These are phyloP conservation scores for Penicillium sp. DNA, from an alignment of 2,329 filamentous ascomycete species.

Conservation along the genomic window DNA sequence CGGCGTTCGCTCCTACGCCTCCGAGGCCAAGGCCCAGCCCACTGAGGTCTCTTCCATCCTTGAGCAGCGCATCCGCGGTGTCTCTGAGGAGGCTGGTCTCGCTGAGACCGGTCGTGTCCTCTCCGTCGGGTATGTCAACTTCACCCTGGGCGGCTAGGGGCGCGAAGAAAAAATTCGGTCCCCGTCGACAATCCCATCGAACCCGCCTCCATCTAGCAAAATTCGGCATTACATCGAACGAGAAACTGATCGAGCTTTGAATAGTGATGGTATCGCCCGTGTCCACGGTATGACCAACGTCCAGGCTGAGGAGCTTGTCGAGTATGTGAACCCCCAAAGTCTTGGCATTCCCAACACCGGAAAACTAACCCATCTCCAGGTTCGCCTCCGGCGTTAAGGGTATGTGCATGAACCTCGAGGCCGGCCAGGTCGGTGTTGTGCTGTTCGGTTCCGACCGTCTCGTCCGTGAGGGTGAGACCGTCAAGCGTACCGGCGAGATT, in stretches of 20 bases:
- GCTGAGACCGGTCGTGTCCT: slow-evolving; percentile 99
- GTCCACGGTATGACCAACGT: slow-evolving; percentile 99
- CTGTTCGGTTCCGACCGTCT: slow-evolving; percentile 99
- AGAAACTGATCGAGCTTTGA: slow-evolving; percentile 24
- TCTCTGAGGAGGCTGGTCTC: slow-evolving; percentile 93
- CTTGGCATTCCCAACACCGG: slow-evolving; percentile 18
- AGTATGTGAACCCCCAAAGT: slow-evolving; percentile 66
- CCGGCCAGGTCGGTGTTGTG: slow-evolving; percentile 99
- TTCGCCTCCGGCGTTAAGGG: slow-evolving; percentile 99
- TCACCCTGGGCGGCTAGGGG: slow-evolving; percentile 16
- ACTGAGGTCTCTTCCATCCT: slow-evolving; percentile 99
- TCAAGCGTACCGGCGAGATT: slow-evolving; percentile 99
- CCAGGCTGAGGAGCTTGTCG: slow-evolving; percentile 99
- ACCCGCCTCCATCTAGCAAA: slow-evolving; percentile 17
- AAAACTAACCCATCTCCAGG: slow-evolving; percentile 54
- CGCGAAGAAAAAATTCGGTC: slow-evolving; percentile 34
- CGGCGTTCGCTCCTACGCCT: slow-evolving; percentile 81
- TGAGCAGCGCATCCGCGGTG: slow-evolving; percentile 98
- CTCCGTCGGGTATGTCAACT: slow-evolving; percentile 85
- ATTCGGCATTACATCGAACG: slow-evolving; percentile 7
- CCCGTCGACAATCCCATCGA: slow-evolving; percentile 30
- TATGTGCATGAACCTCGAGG: slow-evolving; percentile 99
- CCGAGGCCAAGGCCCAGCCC: slow-evolving; percentile 90
- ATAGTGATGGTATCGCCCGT: slow-evolving; percentile 99
- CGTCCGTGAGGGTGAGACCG: slow-evolving; percentile 98